phyloP scores from a whole-genome alignment of 805 yeast genomes.

The Cephaloascus fragrans region DNA sequence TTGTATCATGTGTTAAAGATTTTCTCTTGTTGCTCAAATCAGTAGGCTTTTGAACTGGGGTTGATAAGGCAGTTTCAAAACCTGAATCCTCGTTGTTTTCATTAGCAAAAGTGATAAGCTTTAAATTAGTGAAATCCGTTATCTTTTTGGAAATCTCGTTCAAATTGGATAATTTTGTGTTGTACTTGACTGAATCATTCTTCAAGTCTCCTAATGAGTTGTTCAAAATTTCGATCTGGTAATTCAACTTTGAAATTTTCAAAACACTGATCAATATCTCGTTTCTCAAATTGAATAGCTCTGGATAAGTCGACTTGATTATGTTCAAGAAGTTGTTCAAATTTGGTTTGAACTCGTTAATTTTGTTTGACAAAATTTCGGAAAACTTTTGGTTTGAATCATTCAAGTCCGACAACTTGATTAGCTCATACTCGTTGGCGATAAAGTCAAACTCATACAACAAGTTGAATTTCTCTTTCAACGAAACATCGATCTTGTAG shows the following conservation, averaged over 20 bases:
- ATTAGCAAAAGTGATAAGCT: background rate
- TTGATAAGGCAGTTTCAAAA: background rate
- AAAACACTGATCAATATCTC: background rate
- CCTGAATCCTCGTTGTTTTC: background rate
- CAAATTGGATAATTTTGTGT: background rate
- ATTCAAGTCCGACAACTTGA: background rate
- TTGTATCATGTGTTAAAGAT: background rate
- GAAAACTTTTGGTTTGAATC: background rate
- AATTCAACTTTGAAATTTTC: background rate
- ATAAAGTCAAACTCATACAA: background rate
- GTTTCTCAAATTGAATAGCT: background rate
- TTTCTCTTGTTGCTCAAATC: background rate
- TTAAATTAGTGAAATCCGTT: background rate
- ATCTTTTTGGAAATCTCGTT: background rate
- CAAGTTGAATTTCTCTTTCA: background rate
- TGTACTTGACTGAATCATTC: background rate
- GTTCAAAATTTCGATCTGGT: background rate
- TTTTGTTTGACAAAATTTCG: background rate
- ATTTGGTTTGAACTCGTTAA: background rate
- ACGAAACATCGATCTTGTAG: background rate
- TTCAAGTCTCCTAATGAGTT: background rate
- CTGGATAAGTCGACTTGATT: background rate
- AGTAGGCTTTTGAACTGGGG: background rate
- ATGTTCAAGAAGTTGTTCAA: background rate
- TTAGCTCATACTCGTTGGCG: background rate